Conservation (phyloP, 2,329 filamentous ascomycete species). For the Stagonosporopsis vannaccii region DNA sequence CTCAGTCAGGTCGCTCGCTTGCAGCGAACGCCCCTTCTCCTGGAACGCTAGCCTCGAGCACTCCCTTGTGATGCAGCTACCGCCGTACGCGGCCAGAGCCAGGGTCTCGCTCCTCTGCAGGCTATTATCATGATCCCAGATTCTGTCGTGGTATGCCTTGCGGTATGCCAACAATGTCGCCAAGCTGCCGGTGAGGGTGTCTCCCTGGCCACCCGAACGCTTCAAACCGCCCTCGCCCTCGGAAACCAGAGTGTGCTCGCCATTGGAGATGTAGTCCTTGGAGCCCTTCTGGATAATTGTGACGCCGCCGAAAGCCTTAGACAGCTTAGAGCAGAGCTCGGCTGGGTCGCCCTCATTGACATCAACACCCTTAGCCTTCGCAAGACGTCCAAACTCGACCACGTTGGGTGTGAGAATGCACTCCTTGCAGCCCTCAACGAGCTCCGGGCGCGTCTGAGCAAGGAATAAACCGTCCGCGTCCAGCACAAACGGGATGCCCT, state of each 20-base stretch:
- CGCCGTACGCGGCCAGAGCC: conserved; percentile 82
- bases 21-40: conserved; percentile 84
- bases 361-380: conserved; percentile 75
- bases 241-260: conserved; percentile 74
- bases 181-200: conserved; percentile 89
- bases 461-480: conserved; percentile 89
- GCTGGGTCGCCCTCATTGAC: conserved; percentile 59
- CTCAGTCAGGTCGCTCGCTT: conserved; percentile 91
- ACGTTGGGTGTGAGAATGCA: conserved; percentile 95
- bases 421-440: conserved; percentile 80
- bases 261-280: conserved; percentile 84
- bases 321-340: conserved; percentile 72
- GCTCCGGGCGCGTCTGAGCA: conserved; percentile 75
- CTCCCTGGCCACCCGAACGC: conserved; percentile 91
- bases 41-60: conserved; percentile 87
- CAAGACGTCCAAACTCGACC: conserved; percentile 86
- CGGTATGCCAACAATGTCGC: conserved; percentile 91
- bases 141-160: conserved; percentile 79
- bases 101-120: conserved; percentile 68
- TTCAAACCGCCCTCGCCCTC: conserved; percentile 85
- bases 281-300: conserved; percentile 90
- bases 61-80: conserved; percentile 86
- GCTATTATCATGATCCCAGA: conserved; percentile 72
- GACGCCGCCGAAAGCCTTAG: conserved; percentile 81
- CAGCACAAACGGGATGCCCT: conserved; percentile 79